A percentile compares a stretch with the other conserved stretches of the same genome.
Conservation (phyloP, 2,329 filamentous ascomycete species). For the Aureobasidium sp. region DNA sequence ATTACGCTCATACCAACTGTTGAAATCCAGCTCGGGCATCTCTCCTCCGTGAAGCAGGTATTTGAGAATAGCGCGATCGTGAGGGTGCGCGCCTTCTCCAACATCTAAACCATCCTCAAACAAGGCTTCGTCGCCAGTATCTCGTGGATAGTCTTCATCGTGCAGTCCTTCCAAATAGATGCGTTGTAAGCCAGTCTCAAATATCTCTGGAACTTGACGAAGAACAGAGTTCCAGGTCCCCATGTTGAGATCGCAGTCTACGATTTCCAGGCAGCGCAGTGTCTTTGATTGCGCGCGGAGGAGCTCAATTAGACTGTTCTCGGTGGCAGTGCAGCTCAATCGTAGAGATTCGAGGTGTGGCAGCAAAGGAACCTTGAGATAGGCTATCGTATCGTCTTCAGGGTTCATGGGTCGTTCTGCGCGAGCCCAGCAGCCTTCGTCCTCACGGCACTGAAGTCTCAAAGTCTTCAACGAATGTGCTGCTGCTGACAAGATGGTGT, state of each 20-base stretch:
- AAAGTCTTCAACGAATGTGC: not conserved
- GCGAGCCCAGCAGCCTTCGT: not conserved
- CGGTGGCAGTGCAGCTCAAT: slow-evolving; percentile 14
- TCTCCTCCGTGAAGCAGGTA: slow-evolving; percentile 1
- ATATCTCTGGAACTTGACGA: slow-evolving; percentile 15
- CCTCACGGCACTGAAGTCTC: not conserved
- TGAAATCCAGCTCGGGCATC: slow-evolving; percentile 2
- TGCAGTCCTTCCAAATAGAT: slow-evolving; percentile 19
- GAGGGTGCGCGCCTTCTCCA: not conserved
- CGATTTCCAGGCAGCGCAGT: slow-evolving; percentile 14
- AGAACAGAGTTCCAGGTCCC: slow-evolving; percentile 8
- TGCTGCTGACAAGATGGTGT: not conserved
- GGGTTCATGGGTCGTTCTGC: not conserved
- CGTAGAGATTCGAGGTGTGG: slow-evolving; percentile 14
- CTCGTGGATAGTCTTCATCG: slow-evolving; percentile 6
- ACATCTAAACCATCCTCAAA: slow-evolving; percentile 7
- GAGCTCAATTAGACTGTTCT: slow-evolving; percentile 14
- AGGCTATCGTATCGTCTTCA: slow-evolving; percentile 13
- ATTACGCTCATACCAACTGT: slow-evolving; percentile 1
- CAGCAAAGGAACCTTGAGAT: slow-evolving; percentile 14
- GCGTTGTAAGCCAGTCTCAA: slow-evolving; percentile 13
- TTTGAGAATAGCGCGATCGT: not conserved
- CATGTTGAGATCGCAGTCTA: not conserved
- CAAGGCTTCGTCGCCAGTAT: slow-evolving; percentile 10
- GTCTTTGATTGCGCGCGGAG: slow-evolving; percentile 15